Conservation (phyloP, 2,329 filamentous ascomycete genomes). For the Dactylella cylindrospora region DNA sequence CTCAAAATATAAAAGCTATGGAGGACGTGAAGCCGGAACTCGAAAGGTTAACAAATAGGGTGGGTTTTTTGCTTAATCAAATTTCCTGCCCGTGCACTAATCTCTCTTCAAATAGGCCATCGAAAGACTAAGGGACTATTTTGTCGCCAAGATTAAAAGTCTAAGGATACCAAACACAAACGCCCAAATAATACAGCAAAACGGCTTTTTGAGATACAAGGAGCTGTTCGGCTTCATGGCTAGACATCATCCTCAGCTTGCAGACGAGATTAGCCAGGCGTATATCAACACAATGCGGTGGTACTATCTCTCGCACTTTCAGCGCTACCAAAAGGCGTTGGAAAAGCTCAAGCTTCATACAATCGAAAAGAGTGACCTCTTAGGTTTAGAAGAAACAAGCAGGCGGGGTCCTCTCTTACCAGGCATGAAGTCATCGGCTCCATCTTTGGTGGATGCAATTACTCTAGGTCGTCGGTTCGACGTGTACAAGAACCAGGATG, state of each 20-base stretch:
- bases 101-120: conserved; percentile 62
- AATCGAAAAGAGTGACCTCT: conserved; percentile 77
- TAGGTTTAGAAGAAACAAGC: conserved; percentile 74
- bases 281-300: conserved; percentile 99
- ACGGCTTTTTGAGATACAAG: conserved; percentile 83
- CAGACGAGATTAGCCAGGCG: conserved; percentile 84
- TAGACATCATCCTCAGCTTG: conserved; percentile 76
- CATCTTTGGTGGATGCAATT: conserved; percentile 63
- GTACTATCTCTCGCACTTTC: conserved; percentile 94
- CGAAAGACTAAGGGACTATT: conserved; percentile 88
- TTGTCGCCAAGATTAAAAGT: conserved; percentile 92
- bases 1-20: conserved; percentile 70
- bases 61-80: conserved; percentile 50
- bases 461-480: conserved; percentile 90
- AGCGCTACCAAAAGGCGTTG: conserved; percentile 78
- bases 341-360: conserved; percentile 80
- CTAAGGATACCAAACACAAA: conserved; percentile 94
- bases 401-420: conserved; percentile 58
- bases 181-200: conserved; percentile 93
- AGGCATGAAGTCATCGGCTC: conserved; percentile 27
- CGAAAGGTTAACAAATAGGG: conserved; percentile 79
- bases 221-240: conserved; percentile 84
- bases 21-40: conserved; percentile 83
- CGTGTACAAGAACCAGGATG: conserved; percentile 70
- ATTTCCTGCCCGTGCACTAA: conserved; percentile 41